Evolutionary conservation across 345 rosid genomes (phyloP), one percentile per base, ranked within the genome.

Genomic region (Hevea brasiliensis): DNA sequence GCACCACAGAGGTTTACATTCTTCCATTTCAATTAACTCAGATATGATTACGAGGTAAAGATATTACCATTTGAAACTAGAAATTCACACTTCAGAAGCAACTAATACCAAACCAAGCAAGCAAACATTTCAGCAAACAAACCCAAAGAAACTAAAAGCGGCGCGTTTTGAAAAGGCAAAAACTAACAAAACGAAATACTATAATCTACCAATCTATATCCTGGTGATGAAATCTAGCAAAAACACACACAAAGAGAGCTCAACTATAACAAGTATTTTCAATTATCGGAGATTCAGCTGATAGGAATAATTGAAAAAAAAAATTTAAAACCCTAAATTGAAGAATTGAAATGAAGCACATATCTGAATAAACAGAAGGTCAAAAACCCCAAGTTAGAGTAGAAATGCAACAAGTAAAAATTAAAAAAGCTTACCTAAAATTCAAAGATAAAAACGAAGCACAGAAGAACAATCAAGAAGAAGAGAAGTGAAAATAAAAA

Each of bases 311-410:
- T 23, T 0, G 0, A 3, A 50, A 50, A 11, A 1, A 47, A 47
- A 50, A 65, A 65, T 3, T 1, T 9, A 45, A 61, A 42, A 24
- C 65, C 20, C 54, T 45, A 24, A 27, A 56, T 45, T n/a, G 26
- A 17, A 27, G 8, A 2, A n/a, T 8, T n/a, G 14, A 48, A 29
- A n/a, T 10, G 7, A 70, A 45, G 17, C 12, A 54, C 18, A 47
- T 17, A 72, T 48, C 23, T 32, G 37, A 4, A 57, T n/a, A 42
- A 47, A 20, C 44, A 59, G 15, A 0, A 40, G n/a, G 59, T 55
- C 23, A 48, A 76, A 47, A 53, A 37, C 77, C 79, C 78, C 73
- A 74, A 23, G 45, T 53, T 40, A 2, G 15, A 70, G 63, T 29
- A 51, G 32, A 35, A 56, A 27, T 21, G 23, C 27, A 50, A 4